phyloP scores from a whole-genome alignment of 2,329 filamentous ascomycete species.

The Xylaria sp. region DNA sequence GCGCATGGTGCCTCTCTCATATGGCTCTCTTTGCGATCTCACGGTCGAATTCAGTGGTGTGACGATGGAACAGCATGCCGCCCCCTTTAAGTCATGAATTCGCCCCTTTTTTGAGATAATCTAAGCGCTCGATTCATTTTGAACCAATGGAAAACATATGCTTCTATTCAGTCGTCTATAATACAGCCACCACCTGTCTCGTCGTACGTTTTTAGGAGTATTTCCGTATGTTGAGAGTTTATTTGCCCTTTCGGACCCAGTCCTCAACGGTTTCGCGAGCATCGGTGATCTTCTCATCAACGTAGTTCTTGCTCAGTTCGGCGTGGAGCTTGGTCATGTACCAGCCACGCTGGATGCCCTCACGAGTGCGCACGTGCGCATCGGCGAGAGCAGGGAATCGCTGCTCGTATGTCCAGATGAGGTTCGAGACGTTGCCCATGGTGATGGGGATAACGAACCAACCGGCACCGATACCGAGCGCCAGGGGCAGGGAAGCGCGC shows the following conservation, averaged over 20 bases:
- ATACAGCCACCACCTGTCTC: constrained; percentile 22
- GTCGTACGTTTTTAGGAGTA: neutral
- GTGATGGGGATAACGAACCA: constrained; percentile 84
- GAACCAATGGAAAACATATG: constrained; percentile 15
- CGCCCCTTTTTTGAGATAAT: too few species aligned
- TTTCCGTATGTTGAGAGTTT: constrained; percentile 28
- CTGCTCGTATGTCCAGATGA: constrained; percentile 92
- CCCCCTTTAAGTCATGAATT: too few species aligned
- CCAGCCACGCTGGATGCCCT: constrained; percentile 63
- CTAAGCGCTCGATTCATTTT: neutral
- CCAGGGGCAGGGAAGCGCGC: constrained; percentile 68
- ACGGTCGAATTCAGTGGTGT: neutral
- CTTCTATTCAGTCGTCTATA: constrained; percentile 29
- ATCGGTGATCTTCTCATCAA: constrained; percentile 74
- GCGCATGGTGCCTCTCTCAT: neutral
- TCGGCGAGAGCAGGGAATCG: constrained; percentile 77
- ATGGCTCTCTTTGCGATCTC: neutral
- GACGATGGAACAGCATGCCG: neutral
- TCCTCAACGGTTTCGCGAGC: constrained; percentile 74
- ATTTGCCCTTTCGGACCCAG: constrained; percentile 89
- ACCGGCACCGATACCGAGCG: constrained; percentile 75
- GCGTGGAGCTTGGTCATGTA: constrained; percentile 70
- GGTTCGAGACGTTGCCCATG: constrained; percentile 78
- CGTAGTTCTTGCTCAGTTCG: constrained; percentile 62
- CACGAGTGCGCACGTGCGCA: constrained; percentile 67